A percentile compares a stretch with the other conserved stretches of the same genome.
These are phyloP conservation scores for Limnomonas spitsbergensis DNA, from an alignment of 139 green algal genomes.

Conservation along the genomic window DNA sequence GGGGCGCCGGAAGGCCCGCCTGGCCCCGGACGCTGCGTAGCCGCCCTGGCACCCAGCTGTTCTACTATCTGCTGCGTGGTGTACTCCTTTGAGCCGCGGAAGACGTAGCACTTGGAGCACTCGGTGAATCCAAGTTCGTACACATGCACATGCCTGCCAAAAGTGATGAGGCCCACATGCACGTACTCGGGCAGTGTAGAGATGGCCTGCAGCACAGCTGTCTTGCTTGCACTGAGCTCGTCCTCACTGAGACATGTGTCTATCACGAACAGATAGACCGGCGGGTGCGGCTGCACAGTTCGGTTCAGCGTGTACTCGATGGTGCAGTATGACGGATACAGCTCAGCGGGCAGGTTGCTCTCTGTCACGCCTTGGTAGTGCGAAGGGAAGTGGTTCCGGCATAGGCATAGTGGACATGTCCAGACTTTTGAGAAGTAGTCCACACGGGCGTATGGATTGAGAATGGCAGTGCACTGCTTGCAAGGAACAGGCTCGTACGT, in stretches of 20 bases:
- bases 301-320: slow-evolving; percentile 91
- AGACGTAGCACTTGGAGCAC: slow-evolving; percentile 89
- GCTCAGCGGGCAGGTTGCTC: slow-evolving; percentile 87
- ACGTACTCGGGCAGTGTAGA: slow-evolving; percentile 66
- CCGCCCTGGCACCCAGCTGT: slow-evolving; percentile 70
- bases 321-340: slow-evolving; percentile 93
- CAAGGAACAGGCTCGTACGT: slow-evolving; percentile 93
- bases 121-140: slow-evolving; percentile 94
- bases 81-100: slow-evolving; percentile 90
- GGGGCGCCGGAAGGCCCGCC: slow-evolving; percentile 7
- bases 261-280: slow-evolving; percentile 92
- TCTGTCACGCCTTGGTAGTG: slow-evolving; percentile 88
- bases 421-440: slow-evolving; percentile 92
- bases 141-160: slow-evolving; percentile 94
- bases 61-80: slow-evolving; percentile 58
- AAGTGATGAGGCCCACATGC: slow-evolving; percentile 85
- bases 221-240: slow-evolving; percentile 78
- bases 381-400: slow-evolving; percentile 93
- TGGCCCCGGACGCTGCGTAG: slow-evolving; percentile 6
- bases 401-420: slow-evolving; percentile 95
- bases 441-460: slow-evolving; percentile 90
- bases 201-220: slow-evolving; percentile 65
- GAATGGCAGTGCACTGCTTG: slow-evolving; percentile 84
- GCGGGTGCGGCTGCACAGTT: slow-evolving; percentile 55
- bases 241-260: slow-evolving; percentile 89